These are phyloP conservation scores for Microcera coccophila DNA, from an alignment of 2,329 filamentous ascomycete species.

Conservation along the genomic window DNA sequence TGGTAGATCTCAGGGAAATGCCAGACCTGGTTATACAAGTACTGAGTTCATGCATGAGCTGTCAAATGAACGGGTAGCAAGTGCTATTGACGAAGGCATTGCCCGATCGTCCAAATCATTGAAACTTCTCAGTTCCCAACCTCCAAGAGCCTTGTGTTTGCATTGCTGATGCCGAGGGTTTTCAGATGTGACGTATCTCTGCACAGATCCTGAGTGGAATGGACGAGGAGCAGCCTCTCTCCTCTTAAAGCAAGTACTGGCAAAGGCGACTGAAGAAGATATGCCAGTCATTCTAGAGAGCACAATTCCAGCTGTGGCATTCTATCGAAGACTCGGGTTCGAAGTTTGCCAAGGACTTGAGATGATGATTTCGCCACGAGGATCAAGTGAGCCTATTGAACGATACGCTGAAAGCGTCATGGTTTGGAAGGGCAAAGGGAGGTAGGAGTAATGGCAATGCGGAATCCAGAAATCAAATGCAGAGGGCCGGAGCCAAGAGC, in stretches of 20 bases:
- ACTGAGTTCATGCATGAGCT: slow-evolving; percentile 9
- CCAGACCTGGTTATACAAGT: slow-evolving; percentile 3
- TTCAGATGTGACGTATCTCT: slow-evolving; percentile 39
- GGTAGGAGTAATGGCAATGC: neutral
- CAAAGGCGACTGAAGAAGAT: slow-evolving; percentile 29
- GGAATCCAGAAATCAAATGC: too few species aligned
- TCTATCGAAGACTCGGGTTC: slow-evolving; percentile 39
- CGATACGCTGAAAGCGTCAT: slow-evolving; percentile 34
- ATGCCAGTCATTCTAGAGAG: slow-evolving; percentile 38
- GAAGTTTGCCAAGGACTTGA: slow-evolving; percentile 28
- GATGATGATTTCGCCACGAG: slow-evolving; percentile 33
- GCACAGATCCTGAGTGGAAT: slow-evolving; percentile 33
- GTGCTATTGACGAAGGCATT: neutral
- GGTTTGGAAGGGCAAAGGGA: slow-evolving; percentile 28
- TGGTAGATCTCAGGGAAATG: slow-evolving; percentile 2
- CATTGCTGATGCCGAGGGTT: neutral
- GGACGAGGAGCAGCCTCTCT: slow-evolving; percentile 34
- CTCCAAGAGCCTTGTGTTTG: neutral
- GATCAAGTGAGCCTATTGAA: slow-evolving; percentile 27
- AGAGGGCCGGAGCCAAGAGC: too few species aligned
- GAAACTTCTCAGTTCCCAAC: neutral
- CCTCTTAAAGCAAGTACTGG: slow-evolving; percentile 33
- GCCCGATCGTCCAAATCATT: neutral
- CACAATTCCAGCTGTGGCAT: slow-evolving; percentile 35
- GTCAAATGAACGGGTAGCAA: slow-evolving; percentile 2